A percentile compares a stretch with the other conserved stretches of the same genome.
Evolutionary conservation across 805 yeast genomes (phyloP).

Genomic region (Candida hispaniensis): DNA sequence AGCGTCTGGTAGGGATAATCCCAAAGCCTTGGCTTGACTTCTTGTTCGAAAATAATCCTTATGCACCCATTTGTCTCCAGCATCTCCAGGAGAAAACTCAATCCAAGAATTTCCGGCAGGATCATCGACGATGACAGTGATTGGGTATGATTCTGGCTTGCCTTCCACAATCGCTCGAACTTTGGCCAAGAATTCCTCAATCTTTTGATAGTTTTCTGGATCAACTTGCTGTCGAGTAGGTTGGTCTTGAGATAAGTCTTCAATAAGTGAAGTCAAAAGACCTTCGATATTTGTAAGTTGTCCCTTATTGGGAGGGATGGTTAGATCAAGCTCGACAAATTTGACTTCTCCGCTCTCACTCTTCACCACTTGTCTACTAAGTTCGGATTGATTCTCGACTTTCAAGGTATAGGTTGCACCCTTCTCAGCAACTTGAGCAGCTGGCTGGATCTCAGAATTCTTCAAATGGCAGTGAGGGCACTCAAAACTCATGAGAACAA

Average conservation of each 20-base stretch:
- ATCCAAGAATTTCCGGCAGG: constrained; percentile 98
- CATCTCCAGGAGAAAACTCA: constrained; percentile 75
- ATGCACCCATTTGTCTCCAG: constrained; percentile 83
- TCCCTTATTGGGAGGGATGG: constrained; percentile 92
- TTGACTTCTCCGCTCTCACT: constrained; percentile 74
- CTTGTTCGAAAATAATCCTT: constrained; percentile 73
- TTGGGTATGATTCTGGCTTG: constrained; percentile 56
- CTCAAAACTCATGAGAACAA: constrained; percentile 86
- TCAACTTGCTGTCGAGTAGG: constrained; percentile 61
- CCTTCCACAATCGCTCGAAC: constrained; percentile 55
- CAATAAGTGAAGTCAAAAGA: constrained; percentile 67
- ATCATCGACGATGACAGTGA: constrained; percentile 74
- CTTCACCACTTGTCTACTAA: constrained; percentile 85
- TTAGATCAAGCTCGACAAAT: constrained; percentile 78
- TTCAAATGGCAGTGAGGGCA: constrained; percentile 92
- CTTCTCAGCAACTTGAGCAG: constrained; percentile 79
- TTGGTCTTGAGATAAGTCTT: constrained; percentile 73
- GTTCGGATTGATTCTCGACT: constrained; percentile 58
- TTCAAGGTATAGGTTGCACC: constrained; percentile 66
- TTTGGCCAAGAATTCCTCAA: constrained; percentile 52
- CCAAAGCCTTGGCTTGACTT: constrained; percentile 77
- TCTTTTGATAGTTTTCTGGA: constrained; percentile 66
- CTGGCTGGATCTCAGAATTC: constrained; percentile 93
- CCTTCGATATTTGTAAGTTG: constrained; percentile 92
- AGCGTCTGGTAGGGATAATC: constrained; percentile 51